Conservation (phyloP, 768 basidiomycete genomes). For the Tricholoma terreum region DNA sequence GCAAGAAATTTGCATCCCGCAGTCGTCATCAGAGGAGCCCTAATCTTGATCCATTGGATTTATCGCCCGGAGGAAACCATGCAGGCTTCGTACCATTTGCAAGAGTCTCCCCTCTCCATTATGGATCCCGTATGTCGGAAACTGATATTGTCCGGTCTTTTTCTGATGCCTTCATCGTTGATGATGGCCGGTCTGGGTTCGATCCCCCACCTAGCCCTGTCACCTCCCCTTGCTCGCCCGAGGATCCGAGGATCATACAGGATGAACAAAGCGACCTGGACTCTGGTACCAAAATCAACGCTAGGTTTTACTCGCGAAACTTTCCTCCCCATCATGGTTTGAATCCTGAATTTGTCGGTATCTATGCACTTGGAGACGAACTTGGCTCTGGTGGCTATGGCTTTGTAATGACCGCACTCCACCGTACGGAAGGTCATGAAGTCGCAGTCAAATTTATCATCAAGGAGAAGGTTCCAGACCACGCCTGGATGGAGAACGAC, state of each 20-base stretch:
- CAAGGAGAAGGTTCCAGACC: conserved; percentile 64
- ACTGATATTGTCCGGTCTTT: conserved; percentile 10
- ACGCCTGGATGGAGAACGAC: conserved; percentile 64
- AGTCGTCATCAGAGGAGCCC: not conserved
- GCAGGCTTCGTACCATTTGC: conserved; percentile 8
- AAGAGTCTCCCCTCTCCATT: conserved; percentile 4
- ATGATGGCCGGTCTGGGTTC: not conserved
- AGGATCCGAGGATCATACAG: not conserved
- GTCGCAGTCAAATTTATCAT: conserved; percentile 96
- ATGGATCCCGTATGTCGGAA: conserved; percentile 9
- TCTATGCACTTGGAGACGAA: conserved; percentile 67
- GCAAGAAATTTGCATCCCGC: not conserved
- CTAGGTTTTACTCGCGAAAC: conserved; percentile 32
- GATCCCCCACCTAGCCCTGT: not conserved
- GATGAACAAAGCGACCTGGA: conserved; percentile 9
- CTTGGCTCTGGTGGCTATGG: conserved; percentile 93
- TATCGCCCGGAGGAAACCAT: not conserved
- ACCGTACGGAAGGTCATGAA: conserved; percentile 56
- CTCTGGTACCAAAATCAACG: conserved; percentile 28
- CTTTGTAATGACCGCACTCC: conserved; percentile 85
- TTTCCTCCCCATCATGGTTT: conserved; percentile 65
- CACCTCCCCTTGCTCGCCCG: conserved; percentile 4
- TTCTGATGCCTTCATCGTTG: conserved; percentile 7
- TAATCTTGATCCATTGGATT: not conserved
- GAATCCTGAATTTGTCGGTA: conserved; percentile 53